phyloP scores from a whole-genome alignment of 2,329 filamentous ascomycete species.

The Stagonosporopsis cucurbitacearum region DNA sequence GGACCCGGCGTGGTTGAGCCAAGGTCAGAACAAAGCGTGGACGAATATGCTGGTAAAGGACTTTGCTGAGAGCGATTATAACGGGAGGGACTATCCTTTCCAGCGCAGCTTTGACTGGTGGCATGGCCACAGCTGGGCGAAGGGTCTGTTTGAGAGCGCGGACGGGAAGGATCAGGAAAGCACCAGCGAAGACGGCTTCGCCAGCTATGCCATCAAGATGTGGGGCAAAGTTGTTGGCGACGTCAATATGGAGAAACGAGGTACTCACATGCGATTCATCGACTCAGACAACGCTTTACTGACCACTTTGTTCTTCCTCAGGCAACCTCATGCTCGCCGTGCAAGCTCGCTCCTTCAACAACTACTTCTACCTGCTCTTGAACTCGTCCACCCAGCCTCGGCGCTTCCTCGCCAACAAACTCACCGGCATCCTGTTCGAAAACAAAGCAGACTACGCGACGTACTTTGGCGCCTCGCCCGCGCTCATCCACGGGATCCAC shows the following conservation, averaged over 20 bases:
- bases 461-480: slow-evolving; percentile 72
- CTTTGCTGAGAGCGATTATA: slow-evolving; percentile 78
- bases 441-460: slow-evolving; percentile 92
- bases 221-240: slow-evolving; percentile 86
- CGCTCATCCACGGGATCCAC: slow-evolving; percentile 80
- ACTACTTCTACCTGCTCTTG: slow-evolving; percentile 81
- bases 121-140: slow-evolving; percentile 93
- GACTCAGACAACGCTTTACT: background rate
- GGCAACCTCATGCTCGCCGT: slow-evolving; percentile 86
- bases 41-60: slow-evolving; percentile 87
- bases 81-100: slow-evolving; percentile 70
- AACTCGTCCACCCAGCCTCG: slow-evolving; percentile 75
- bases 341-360: slow-evolving; percentile 72
- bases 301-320: slow-evolving; percentile 8
- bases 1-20: slow-evolving; percentile 73
- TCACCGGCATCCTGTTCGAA: slow-evolving; percentile 77
- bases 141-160: slow-evolving; percentile 71
- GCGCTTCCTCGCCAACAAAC: slow-evolving; percentile 81
- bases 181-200: slow-evolving; percentile 88
- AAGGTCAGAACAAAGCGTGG: slow-evolving; percentile 72
- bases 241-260: slow-evolving; percentile 75
- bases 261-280: slow-evolving; percentile 5
- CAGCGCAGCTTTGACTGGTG: slow-evolving; percentile 92
- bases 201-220: slow-evolving; percentile 87
- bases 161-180: slow-evolving; percentile 89